These are phyloP conservation scores for Metarhizium sp. DNA, from an alignment of 2,329 filamentous ascomycete species.

Conservation along the genomic window DNA sequence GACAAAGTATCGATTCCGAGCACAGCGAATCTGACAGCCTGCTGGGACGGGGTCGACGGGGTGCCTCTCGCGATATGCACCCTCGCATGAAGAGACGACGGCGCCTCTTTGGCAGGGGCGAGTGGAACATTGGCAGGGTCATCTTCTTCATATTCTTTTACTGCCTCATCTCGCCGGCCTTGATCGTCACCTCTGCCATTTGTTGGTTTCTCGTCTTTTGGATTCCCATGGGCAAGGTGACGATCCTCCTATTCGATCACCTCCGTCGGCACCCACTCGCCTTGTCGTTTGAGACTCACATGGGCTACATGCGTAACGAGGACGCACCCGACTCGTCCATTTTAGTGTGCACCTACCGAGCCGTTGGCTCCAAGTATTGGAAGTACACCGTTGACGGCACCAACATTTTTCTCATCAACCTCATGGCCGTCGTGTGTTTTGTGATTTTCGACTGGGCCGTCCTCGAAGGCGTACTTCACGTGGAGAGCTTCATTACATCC, in stretches of 20 bases:
- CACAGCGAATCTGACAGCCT: slow-evolving; percentile 83
- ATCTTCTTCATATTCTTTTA: slow-evolving; percentile 98
- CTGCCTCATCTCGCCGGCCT: slow-evolving; percentile 74
- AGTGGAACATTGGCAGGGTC: slow-evolving; percentile 91
- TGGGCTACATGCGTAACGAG: slow-evolving; percentile 59
- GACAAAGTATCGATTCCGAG: slow-evolving; percentile 79
- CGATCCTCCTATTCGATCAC: slow-evolving; percentile 81
- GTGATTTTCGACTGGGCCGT: slow-evolving; percentile 90
- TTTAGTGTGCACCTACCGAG: slow-evolving; percentile 91
- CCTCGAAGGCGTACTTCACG: slow-evolving; percentile 56
- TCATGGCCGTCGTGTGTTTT: slow-evolving; percentile 88
- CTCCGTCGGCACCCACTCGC: slow-evolving; percentile 87
- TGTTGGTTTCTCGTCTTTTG: slow-evolving; percentile 97
- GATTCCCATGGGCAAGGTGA: slow-evolving; percentile 97
- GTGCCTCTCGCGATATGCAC: slow-evolving; percentile 33
- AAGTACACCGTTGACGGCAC: slow-evolving; percentile 98
- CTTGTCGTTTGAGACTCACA: slow-evolving; percentile 84
- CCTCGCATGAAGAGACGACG: slow-evolving; percentile 62
- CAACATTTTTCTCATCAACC: slow-evolving; percentile 97
- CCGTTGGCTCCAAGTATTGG: slow-evolving; percentile 92
- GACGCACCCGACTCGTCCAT: slow-evolving; percentile 74
- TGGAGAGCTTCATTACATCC: slow-evolving; percentile 67
- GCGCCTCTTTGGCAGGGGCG: slow-evolving; percentile 83
- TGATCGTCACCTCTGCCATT: slow-evolving; percentile 75
- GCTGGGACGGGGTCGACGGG: slow-evolving; percentile 52